These are phyloP conservation scores for Colletotrichum tropicale DNA, from an alignment of 2,329 filamentous ascomycete genomes.

Conservation along the genomic window DNA sequence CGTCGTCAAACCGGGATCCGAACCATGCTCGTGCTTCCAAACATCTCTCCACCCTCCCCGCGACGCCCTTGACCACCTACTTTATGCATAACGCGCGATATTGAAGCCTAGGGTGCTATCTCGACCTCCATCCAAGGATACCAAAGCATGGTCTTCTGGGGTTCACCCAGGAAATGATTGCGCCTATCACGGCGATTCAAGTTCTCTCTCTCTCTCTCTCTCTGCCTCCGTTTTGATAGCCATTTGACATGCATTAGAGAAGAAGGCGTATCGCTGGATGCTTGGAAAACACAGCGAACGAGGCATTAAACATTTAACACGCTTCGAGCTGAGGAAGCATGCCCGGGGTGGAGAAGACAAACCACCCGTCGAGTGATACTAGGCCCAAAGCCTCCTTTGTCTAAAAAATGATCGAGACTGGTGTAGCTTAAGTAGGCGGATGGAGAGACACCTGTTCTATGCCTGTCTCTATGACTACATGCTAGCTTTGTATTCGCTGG, in stretches of 20 bases:
- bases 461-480: not conserved
- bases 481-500: not conserved
- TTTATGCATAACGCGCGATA: not conserved
- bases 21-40: not conserved
- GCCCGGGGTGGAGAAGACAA: not conserved
- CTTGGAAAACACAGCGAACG: not conserved
- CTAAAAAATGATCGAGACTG: not conserved
- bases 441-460: not conserved
- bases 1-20: not conserved
- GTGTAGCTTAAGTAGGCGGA: not conserved
- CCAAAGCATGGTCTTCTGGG: not conserved
- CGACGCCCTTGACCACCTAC: not conserved
- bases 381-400: not conserved
- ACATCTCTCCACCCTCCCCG: not conserved
- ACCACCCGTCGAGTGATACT: not conserved
- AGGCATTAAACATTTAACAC: not conserved
- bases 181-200: not conserved
- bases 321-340: not conserved
- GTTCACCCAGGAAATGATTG: not conserved
- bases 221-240: not conserved
- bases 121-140: not conserved
- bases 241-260: not conserved
- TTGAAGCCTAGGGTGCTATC: not conserved
- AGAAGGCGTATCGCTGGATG: not conserved
- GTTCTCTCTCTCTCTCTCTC: not conserved